Base-by-base conservation (phyloP, 2,329 filamentous ascomycete genomes). In the Orbilia oligospora region DNA sequence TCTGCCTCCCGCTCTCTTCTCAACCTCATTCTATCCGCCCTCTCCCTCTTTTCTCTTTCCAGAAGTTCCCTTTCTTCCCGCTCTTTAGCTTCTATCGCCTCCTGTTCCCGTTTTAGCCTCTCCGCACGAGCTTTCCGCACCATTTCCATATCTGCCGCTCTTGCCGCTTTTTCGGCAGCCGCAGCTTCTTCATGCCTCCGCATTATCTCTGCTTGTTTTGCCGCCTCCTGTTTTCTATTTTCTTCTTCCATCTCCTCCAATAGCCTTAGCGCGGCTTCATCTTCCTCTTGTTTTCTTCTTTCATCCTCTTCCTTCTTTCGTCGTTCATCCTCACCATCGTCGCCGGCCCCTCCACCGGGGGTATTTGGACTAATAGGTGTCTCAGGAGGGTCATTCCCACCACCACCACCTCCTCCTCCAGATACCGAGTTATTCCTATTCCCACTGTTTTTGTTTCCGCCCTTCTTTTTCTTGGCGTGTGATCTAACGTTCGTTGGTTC, bases 401-500 rank as follows among this genome's bases (percentile, higher is more conserved):
- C 71, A 8, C 70, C 56, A 10, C 65, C 71, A 8, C 70, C 56
- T 4, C 65, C 65, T 14, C 38, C 38, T 2, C 38, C 48, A 12
- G 48, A 51, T 36, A 61, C 67, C 5, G 66, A 53, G 16, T 77
- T 71, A 9, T 46, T 53, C 10, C 71, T 72, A 38, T 51, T 55
- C 8, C 20, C 24, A 53, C 64, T 68, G n/a, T 44, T 27, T 3
- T 44, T 76, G 14, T 61, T 70, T 12, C 4, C 33, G 24, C 58
- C 68, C 56, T 41, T 36, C 22, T 72, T 77, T 49, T 76, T 78
- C 55, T 78, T 78, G 20, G 75, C 75, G 18, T 72, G 63, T 4
- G 75, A 78, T 12, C 75, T 44, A 9, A 78, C 18, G 55, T 78
- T 78, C 53, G 53, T 65, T n/a, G 75, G 75, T 14, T 78, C 68